These are phyloP conservation scores for Candida nanaspora DNA, from an alignment of 805 yeast species.

Conservation along the genomic window DNA sequence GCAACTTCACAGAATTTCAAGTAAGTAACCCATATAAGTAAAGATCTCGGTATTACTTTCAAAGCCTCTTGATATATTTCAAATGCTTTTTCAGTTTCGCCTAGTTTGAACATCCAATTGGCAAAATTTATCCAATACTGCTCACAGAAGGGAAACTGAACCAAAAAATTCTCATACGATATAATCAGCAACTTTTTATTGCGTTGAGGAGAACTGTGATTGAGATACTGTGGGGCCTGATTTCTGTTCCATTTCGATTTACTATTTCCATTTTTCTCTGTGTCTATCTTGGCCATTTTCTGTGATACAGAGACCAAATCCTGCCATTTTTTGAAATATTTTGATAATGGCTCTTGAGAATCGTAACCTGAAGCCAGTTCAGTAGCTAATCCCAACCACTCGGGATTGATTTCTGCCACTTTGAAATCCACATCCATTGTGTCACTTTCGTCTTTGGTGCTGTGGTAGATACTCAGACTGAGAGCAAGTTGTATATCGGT, in stretches of 20 bases:
- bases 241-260: background rate
- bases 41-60: slow-evolving; percentile 32
- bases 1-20: slow-evolving; percentile 31
- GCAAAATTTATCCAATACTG: slow-evolving; percentile 57
- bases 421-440: slow-evolving; percentile 6
- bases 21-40: slow-evolving; percentile 45
- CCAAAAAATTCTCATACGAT: slow-evolving; percentile 36
- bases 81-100: slow-evolving; percentile 30
- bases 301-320: slow-evolving; percentile 29
- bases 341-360: background rate
- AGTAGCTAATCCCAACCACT: slow-evolving; percentile 27
- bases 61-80: slow-evolving; percentile 34
- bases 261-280: background rate
- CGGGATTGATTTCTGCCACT: slow-evolving; percentile 13
- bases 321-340: slow-evolving; percentile 29
- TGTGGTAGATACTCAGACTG: no score
- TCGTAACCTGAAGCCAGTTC: slow-evolving; percentile 21
- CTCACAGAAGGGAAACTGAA: slow-evolving; percentile 41
- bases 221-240: background rate
- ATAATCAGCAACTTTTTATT: slow-evolving; percentile 28
- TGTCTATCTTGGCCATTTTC: slow-evolving; percentile 5
- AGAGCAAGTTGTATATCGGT: no score
- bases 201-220: slow-evolving; percentile 1
- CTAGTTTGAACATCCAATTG: slow-evolving; percentile 36
- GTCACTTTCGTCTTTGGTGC: no score